A percentile compares a stretch with the other conserved stretches of the same genome.
phyloP scores from a whole-genome alignment of 306 rosid species.

The Phaseolus lunatus region DNA sequence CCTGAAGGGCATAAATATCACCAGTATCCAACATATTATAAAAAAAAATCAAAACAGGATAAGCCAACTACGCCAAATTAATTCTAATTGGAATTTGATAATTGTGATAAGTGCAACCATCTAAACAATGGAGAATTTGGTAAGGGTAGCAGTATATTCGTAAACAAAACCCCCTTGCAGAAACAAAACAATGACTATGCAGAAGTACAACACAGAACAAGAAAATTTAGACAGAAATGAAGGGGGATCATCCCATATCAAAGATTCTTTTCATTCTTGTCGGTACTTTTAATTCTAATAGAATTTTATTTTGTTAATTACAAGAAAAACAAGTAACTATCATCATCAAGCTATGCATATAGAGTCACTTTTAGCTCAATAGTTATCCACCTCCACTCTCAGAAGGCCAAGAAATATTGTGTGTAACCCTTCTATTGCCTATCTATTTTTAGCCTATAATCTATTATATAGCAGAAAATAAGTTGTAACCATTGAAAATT shows the following conservation, averaged over 20 bases:
- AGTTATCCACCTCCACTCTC: neutral
- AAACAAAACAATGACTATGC: neutral
- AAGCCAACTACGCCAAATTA: constrained; percentile 28
- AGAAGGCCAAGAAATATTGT: constrained; percentile 11
- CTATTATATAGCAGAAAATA: neutral
- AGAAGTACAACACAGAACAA: neutral
- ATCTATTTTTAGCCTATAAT: constrained; percentile 14
- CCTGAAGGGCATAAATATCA: constrained; percentile 55
- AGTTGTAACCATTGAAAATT: constrained; percentile 6
- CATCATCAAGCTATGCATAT: constrained; percentile 10
- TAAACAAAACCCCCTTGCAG: neutral
- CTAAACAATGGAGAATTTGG: constrained; percentile 27
- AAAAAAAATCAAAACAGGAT: constrained; percentile 36
- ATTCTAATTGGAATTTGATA: constrained; percentile 2
- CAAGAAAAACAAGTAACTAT: constrained; percentile 5
- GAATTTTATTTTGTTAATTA: neutral
- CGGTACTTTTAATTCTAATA: constrained; percentile 1
- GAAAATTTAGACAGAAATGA: neutral
- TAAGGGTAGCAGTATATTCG: constrained; percentile 3
- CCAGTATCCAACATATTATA: constrained; percentile 8
- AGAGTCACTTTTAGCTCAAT: constrained; percentile 2
- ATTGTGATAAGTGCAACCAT: neutral
- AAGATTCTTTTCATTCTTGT: constrained; percentile 26
- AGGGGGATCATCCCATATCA: constrained; percentile 11
- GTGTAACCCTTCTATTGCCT: neutral